These are phyloP conservation scores for Botrytis pseudocinerea DNA, from an alignment of 2,329 filamentous ascomycete species.

Conservation along the genomic window DNA sequence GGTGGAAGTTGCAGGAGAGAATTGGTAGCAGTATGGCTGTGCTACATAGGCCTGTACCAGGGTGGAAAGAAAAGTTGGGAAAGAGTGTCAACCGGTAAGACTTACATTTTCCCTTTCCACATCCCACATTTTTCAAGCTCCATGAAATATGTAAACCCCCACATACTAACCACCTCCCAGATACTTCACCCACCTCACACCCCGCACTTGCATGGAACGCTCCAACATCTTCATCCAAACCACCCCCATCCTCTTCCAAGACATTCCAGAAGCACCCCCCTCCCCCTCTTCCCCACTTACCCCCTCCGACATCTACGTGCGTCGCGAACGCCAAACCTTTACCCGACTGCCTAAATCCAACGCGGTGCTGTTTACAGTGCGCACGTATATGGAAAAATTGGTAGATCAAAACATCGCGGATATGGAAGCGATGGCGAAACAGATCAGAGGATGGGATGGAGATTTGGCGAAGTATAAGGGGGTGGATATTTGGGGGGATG, in stretches of 20 bases:
- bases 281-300: slow-evolving; percentile 32
- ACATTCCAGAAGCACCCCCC: slow-evolving; percentile 45
- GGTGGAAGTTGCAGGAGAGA: slow-evolving; percentile 51
- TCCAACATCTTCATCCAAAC: slow-evolving; percentile 53
- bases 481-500: slow-evolving; percentile 44
- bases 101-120: background rate
- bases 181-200: slow-evolving; percentile 49
- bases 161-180: slow-evolving; percentile 30
- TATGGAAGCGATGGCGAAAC: slow-evolving; percentile 45
- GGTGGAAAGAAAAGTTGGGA: slow-evolving; percentile 51
- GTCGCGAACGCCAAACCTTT: slow-evolving; percentile 53
- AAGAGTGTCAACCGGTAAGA: slow-evolving; percentile 46
- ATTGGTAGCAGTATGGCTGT: slow-evolving; percentile 51
- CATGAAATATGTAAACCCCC: background rate
- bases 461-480: slow-evolving; percentile 49
- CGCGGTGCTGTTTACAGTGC: slow-evolving; percentile 52
- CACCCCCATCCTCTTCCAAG: slow-evolving; percentile 47
- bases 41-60: slow-evolving; percentile 49
- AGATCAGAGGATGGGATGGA: slow-evolving; percentile 48
- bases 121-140: slow-evolving; percentile 24
- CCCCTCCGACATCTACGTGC: slow-evolving; percentile 46
- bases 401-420: slow-evolving; percentile 46
- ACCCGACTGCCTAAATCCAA: slow-evolving; percentile 46
- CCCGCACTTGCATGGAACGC: slow-evolving; percentile 49
- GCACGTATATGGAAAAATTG: slow-evolving; percentile 48